phyloP scores from a whole-genome alignment of 192 early-diverging fungal species.

The Entophlyctis luteolus region DNA sequence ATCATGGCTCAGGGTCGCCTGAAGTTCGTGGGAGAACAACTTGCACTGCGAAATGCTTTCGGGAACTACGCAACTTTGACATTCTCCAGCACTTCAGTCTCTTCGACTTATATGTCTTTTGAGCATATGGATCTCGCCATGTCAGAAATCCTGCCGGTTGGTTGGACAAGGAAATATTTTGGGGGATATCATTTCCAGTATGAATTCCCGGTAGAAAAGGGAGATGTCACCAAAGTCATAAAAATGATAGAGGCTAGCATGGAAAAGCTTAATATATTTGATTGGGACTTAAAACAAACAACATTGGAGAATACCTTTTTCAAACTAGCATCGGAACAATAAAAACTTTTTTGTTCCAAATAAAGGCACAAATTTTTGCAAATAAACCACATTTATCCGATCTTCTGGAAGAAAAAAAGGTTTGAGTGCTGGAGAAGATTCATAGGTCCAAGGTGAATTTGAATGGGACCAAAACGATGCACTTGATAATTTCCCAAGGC shows the following conservation, averaged over 20 bases:
- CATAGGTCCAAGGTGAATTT: too few species aligned
- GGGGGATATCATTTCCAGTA: slow-evolving; percentile 59
- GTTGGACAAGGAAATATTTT: slow-evolving; percentile 35
- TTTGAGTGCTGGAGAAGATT: too few species aligned
- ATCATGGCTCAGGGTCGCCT: slow-evolving; percentile 73
- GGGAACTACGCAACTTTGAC: slow-evolving; percentile 59
- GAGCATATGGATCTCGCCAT: too few species aligned
- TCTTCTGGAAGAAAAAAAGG: too few species aligned
- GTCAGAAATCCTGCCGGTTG: slow-evolving; percentile 55
- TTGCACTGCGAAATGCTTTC: slow-evolving; percentile 63
- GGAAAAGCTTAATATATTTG: slow-evolving; percentile 1
- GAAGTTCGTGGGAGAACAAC: slow-evolving; percentile 58
- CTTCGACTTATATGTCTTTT: too few species aligned
- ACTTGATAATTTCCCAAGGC: too few species aligned
- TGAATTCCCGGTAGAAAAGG: slow-evolving; percentile 55
- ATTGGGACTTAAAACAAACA: slow-evolving; percentile 26
- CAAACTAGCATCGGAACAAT: background rate
- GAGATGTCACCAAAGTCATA: slow-evolving; percentile 42
- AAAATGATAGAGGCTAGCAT: slow-evolving; percentile 6
- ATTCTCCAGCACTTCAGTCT: slow-evolving; percentile 45
- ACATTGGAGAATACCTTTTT: slow-evolving; percentile 23
- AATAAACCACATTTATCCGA: too few species aligned
- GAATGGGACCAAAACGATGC: too few species aligned
- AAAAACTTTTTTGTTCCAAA: too few species aligned
- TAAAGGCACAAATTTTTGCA: too few species aligned